Percentiles rank a stretch among this genome's conserved stretches.
These are phyloP conservation scores for Schizophyllum amplum DNA, from an alignment of 1,284 basidiomycete species.

Conservation along the genomic window DNA sequence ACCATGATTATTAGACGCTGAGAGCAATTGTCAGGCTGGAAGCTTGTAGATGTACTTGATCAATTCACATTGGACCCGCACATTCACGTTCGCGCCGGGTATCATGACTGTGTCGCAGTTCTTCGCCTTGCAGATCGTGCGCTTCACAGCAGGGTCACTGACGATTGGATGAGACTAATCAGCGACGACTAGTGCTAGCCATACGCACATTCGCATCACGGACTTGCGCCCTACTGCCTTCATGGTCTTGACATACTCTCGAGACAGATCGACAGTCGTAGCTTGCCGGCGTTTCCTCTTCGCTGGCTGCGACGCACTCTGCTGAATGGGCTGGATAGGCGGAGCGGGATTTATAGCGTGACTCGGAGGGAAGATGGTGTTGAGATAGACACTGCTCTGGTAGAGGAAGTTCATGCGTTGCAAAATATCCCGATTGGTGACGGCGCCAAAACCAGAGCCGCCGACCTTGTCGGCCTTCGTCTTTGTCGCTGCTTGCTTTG, in stretches of 20 bases:
- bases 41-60: neutral
- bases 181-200: slow-evolving; percentile 13
- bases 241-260: slow-evolving; percentile 59
- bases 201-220: slow-evolving; percentile 63
- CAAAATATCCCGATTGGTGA: slow-evolving; percentile 63
- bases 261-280: slow-evolving; percentile 42
- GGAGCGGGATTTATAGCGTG: slow-evolving; percentile 1
- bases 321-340: neutral
- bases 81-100: slow-evolving; percentile 55
- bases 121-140: slow-evolving; percentile 52
- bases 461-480: slow-evolving; percentile 33
- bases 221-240: slow-evolving; percentile 63
- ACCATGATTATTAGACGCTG: slow-evolving; percentile 44
- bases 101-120: slow-evolving; percentile 56
- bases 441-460: slow-evolving; percentile 43
- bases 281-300: neutral
- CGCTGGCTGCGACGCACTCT: neutral
- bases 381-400: slow-evolving; percentile 67
- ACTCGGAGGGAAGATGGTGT: slow-evolving; percentile 25
- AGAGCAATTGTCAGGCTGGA: neutral
- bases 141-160: slow-evolving; percentile 75
- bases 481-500: neutral
- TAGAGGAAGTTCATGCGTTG: slow-evolving; percentile 80
- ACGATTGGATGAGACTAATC: neutral
- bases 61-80: slow-evolving; percentile 55